Conservation (phyloP, 495 filamentous ascomycete species). For the Copromyces sp. region DNA sequence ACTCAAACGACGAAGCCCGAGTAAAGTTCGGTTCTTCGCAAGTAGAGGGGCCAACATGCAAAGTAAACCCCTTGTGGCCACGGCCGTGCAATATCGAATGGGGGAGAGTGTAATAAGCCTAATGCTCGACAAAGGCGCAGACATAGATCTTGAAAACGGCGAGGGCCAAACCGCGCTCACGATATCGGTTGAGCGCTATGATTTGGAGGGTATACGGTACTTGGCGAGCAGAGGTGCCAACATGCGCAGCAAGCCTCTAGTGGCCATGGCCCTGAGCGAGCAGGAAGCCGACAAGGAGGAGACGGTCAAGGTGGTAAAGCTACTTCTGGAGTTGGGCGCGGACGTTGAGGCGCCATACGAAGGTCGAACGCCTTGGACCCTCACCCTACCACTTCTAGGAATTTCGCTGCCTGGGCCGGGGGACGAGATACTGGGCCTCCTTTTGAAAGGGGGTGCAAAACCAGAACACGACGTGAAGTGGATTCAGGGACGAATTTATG, state of each 20-base stretch:
- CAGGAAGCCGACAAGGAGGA: accelerated
- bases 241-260: neutral
- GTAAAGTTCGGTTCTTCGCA: neutral
- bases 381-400: too few species aligned
- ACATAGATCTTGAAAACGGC: neutral
- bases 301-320: neutral
- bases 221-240: neutral
- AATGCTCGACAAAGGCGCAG: neutral
- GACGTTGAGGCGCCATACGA: neutral
- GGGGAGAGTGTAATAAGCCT: too few species aligned
- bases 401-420: too few species aligned
- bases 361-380: neutral
- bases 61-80: too few species aligned
- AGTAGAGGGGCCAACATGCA: too few species aligned
- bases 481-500: too few species aligned
- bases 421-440: neutral
- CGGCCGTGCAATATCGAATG: too few species aligned
- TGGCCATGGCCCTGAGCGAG: neutral
- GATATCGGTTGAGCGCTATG: neutral
- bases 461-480: too few species aligned
- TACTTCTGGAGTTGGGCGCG: neutral
- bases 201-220: neutral
- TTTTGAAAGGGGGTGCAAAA: neutral
- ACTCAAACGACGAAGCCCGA: neutral
- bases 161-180: neutral